phyloP scores from a whole-genome alignment of 2,329 filamentous ascomycete species.

The Metarhizium album region DNA sequence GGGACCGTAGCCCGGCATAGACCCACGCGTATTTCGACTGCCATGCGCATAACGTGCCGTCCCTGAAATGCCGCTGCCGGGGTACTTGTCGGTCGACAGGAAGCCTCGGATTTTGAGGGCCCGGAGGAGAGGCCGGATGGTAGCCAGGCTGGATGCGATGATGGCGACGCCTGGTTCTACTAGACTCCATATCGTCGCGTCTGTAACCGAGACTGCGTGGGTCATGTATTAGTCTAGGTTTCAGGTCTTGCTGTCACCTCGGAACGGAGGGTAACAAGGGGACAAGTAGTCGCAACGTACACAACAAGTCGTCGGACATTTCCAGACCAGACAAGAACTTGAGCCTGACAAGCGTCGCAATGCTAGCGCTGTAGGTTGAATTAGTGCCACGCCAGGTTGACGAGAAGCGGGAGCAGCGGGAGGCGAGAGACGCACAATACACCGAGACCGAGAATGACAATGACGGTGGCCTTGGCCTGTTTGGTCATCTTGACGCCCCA shows the following conservation, averaged over 20 bases:
- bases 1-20: slow-evolving; percentile 23
- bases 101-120: slow-evolving; percentile 37
- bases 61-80: slow-evolving; percentile 18
- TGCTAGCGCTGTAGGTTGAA: slow-evolving; percentile 30
- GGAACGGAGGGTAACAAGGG: neutral
- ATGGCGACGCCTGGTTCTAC: slow-evolving; percentile 46
- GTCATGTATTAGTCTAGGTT: slow-evolving; percentile 11
- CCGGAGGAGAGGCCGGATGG: slow-evolving; percentile 42
- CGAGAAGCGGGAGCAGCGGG: slow-evolving; percentile 18
- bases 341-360: slow-evolving; percentile 42
- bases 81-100: slow-evolving; percentile 27
- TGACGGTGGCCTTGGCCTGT: slow-evolving; percentile 41
- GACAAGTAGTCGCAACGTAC: slow-evolving; percentile 19
- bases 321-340: slow-evolving; percentile 35
- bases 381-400: slow-evolving; percentile 8
- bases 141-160: slow-evolving; percentile 41
- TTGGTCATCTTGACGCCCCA: slow-evolving; percentile 43
- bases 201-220: slow-evolving; percentile 32
- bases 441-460: slow-evolving; percentile 37
- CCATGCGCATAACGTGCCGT: slow-evolving; percentile 17
- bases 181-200: slow-evolving; percentile 46
- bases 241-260: neutral
- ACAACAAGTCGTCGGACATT: slow-evolving; percentile 34
- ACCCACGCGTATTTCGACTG: slow-evolving; percentile 12
- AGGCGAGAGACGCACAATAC: slow-evolving; percentile 24